A percentile compares a stretch with the other conserved stretches of the same genome.
phyloP scores from a whole-genome alignment of 1,284 basidiomycete genomes.

The Cryptococcus depauperatus region DNA sequence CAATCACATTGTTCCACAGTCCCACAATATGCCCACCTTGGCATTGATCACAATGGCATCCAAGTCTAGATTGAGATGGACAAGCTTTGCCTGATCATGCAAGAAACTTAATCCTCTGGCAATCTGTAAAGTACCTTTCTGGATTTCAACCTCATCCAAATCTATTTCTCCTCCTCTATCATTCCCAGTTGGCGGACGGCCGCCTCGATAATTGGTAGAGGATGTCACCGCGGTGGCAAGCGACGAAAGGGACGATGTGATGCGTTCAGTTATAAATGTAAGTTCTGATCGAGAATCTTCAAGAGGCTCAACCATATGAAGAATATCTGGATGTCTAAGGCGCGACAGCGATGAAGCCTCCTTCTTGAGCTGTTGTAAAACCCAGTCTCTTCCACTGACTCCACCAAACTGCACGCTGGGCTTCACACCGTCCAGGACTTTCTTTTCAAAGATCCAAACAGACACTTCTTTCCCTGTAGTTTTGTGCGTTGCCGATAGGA shows the following conservation, averaged over 20 bases:
- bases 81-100: constrained; percentile 79
- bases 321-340: constrained; percentile 84
- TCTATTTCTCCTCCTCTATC: constrained; percentile 68
- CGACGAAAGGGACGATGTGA: constrained; percentile 54
- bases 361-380: constrained; percentile 72
- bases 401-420: constrained; percentile 50
- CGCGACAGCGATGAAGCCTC: constrained; percentile 83
- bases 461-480: constrained; percentile 77
- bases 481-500: constrained; percentile 75
- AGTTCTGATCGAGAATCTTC: constrained; percentile 83
- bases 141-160: constrained; percentile 59
- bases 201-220: constrained; percentile 45
- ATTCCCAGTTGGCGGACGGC: constrained; percentile 44
- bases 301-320: constrained; percentile 98
- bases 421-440: constrained; percentile 62
- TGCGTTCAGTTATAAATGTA: constrained; percentile 80
- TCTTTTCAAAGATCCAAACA: constrained; percentile 84
- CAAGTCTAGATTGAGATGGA: constrained; percentile 84
- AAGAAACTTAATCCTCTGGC: constrained; percentile 90
- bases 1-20: neutral
- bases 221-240: constrained; percentile 57
- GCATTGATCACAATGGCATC: constrained; percentile 78
- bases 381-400: constrained; percentile 51
- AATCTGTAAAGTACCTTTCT: constrained; percentile 89
- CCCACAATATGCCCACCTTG: constrained; percentile 66